Conservation (phyloP, 2,329 filamentous ascomycete genomes). For the Passalora sequoiae region DNA sequence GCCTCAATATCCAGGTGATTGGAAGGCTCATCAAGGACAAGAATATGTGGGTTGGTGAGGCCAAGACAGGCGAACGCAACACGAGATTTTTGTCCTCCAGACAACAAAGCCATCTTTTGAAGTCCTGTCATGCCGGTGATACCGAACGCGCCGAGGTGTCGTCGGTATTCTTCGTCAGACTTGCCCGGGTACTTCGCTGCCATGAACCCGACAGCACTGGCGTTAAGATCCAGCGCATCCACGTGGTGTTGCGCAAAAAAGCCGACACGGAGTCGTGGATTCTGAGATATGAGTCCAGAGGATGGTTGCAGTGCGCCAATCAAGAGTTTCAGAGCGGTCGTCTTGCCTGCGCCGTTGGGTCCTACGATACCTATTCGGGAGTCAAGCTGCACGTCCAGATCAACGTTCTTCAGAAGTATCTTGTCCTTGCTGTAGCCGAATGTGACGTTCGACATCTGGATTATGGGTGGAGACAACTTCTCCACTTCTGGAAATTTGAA, state of each 20-base stretch:
- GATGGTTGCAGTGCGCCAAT: slow-evolving; percentile 76
- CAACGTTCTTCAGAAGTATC: slow-evolving; percentile 75
- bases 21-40: slow-evolving; percentile 96
- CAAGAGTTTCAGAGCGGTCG: slow-evolving; percentile 94
- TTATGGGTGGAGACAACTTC: slow-evolving; percentile 93
- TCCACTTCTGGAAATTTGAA: slow-evolving; percentile 98
- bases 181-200: slow-evolving; percentile 82
- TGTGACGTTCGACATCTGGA: slow-evolving; percentile 88
- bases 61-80: slow-evolving; percentile 97
- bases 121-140: slow-evolving; percentile 91
- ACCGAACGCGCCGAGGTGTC: slow-evolving; percentile 81
- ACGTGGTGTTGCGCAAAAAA: slow-evolving; percentile 99
- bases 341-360: slow-evolving; percentile 97
- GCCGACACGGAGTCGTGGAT: slow-evolving; percentile 82
- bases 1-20: slow-evolving; percentile 99
- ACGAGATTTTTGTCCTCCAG: slow-evolving; percentile 96
- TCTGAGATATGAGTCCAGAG: slow-evolving; percentile 76
- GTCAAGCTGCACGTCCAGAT: slow-evolving; percentile 94
- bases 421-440: slow-evolving; percentile 85
- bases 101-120: slow-evolving; percentile 90
- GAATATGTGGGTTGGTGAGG: slow-evolving; percentile 88
- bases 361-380: slow-evolving; percentile 99
- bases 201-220: slow-evolving; percentile 93
- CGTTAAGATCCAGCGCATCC: slow-evolving; percentile 84
- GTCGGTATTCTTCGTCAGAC: slow-evolving; percentile 93